Conservation (phyloP, 2,329 filamentous ascomycete species). For the Rutstroemia sp. region DNA sequence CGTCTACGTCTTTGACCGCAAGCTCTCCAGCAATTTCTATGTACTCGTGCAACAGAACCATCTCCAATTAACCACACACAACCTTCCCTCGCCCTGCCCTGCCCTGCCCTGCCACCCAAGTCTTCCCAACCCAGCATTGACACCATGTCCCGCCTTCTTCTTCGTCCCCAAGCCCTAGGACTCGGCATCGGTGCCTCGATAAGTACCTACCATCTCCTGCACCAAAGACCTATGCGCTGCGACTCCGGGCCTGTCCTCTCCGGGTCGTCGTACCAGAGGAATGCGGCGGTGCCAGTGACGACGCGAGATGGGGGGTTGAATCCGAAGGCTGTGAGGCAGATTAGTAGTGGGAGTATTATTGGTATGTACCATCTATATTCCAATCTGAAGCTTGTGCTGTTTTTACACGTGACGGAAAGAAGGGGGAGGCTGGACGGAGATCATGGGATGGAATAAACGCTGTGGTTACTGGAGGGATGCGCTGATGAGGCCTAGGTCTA, state of each 20-base stretch:
- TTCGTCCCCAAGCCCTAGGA: constrained; percentile 27
- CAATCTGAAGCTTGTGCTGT: neutral
- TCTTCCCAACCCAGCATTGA: neutral
- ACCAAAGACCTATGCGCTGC: constrained; percentile 28
- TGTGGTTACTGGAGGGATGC: neutral
- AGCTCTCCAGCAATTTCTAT: no score
- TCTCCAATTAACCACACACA: neutral
- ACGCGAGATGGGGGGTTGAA: constrained; percentile 17
- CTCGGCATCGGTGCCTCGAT: constrained; percentile 32
- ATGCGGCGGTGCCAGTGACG: constrained; percentile 27
- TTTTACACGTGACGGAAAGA: neutral
- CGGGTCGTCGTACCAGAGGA: constrained; percentile 15
- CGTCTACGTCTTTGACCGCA: neutral
- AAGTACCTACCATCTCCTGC: constrained; percentile 23
- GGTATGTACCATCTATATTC: constrained; percentile 17
- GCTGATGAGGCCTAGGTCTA: constrained; percentile 12
- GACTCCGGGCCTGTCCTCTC: constrained; percentile 19
- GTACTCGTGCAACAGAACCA: neutral
- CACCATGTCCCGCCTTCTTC: constrained; percentile 26
- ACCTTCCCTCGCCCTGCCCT: neutral
- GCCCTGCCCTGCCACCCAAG: neutral
- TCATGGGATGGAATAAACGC: neutral
- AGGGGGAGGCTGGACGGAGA: no score
- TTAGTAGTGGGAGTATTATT: constrained; percentile 28
- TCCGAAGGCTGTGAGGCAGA: constrained; percentile 25